Evolutionary conservation across 1,284 basidiomycete species (phyloP).

Genomic region (Rhizoctonia solani): DNA sequence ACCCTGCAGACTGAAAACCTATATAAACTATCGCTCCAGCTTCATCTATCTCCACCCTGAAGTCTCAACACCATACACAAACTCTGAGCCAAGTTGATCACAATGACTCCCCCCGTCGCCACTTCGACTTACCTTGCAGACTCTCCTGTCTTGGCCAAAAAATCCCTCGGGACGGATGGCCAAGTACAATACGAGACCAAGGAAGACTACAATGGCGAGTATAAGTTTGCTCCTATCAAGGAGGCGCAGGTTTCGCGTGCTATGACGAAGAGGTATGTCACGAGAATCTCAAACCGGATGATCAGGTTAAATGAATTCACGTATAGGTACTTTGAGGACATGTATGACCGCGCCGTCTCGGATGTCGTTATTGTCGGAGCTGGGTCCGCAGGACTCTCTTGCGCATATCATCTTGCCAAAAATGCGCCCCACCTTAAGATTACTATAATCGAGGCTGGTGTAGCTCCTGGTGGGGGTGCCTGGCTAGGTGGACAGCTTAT

Average conservation of each 20-base stretch:
- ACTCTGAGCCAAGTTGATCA: background rate
- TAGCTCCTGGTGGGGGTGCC: constrained; percentile 63
- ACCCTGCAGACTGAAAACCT: too few relatives aligned
- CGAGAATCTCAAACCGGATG: background rate
- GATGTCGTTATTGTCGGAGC: constrained; percentile 62
- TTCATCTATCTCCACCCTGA: background rate
- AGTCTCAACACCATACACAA: too few relatives aligned
- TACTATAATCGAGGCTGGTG: constrained; percentile 58
- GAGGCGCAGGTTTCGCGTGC: constrained; percentile 77
- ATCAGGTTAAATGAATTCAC: background rate
- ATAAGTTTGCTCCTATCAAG: constrained; percentile 72
- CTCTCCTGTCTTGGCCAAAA: constrained; percentile 19
- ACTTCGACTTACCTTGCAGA: constrained; percentile 9
- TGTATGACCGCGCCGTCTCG: constrained; percentile 75
- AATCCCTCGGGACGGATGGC: background rate
- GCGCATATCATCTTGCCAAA: constrained; percentile 58
- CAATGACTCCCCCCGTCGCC: constrained; percentile 29
- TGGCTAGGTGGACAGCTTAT: constrained; percentile 84
- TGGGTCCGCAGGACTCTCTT: constrained; percentile 58
- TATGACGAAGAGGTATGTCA: constrained; percentile 71
- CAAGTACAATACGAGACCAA: constrained; percentile 27
- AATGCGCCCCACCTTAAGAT: constrained; percentile 62
- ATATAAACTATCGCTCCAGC: too few relatives aligned
- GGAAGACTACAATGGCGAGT: constrained; percentile 64
- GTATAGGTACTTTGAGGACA: constrained; percentile 65